Evolutionary conservation across 352 stramenopile species (phyloP).

Genomic region (Globisporangium middletonii): DNA sequence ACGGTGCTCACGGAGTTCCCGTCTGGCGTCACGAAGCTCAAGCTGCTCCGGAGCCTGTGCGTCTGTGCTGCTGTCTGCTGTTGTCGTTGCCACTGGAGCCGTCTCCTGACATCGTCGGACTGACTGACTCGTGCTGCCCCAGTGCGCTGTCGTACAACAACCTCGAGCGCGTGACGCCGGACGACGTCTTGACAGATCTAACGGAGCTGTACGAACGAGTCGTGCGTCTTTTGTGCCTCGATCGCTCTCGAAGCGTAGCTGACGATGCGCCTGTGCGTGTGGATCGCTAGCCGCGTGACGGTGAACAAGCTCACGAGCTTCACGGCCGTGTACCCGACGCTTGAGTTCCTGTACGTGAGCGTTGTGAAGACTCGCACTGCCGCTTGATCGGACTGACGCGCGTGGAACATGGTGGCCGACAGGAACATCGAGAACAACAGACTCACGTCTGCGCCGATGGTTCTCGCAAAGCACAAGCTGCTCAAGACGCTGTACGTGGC

Average conservation of each 20-base stretch:
- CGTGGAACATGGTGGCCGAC: too few relatives aligned
- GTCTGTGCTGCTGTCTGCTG: neutral
- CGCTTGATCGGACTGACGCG: too few relatives aligned
- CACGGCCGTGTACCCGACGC: neutral
- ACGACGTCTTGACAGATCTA: neutral
- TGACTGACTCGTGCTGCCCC: too few relatives aligned
- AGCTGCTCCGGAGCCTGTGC: neutral
- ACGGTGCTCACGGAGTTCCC: constrained; percentile 2
- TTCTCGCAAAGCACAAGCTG: too few relatives aligned
- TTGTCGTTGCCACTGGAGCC: neutral
- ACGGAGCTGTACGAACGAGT: too few relatives aligned
- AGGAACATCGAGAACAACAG: too few relatives aligned
- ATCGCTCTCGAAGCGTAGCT: too few relatives aligned
- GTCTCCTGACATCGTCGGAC: neutral
- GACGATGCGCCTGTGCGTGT: too few relatives aligned
- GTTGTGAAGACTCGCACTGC: too few relatives aligned
- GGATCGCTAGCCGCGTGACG: too few relatives aligned
- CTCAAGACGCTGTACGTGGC: constrained; percentile 4
- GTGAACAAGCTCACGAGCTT: constrained; percentile 2
- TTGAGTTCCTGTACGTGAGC: neutral
- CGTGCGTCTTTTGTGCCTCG: too few relatives aligned
- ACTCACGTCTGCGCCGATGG: too few relatives aligned
- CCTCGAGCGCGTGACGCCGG: neutral
- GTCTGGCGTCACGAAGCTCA: neutral
- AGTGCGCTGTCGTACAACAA: neutral